Evolutionary conservation across 108 stramenopile genomes (phyloP).

Genomic region (Fistulifera solaris): DNA sequence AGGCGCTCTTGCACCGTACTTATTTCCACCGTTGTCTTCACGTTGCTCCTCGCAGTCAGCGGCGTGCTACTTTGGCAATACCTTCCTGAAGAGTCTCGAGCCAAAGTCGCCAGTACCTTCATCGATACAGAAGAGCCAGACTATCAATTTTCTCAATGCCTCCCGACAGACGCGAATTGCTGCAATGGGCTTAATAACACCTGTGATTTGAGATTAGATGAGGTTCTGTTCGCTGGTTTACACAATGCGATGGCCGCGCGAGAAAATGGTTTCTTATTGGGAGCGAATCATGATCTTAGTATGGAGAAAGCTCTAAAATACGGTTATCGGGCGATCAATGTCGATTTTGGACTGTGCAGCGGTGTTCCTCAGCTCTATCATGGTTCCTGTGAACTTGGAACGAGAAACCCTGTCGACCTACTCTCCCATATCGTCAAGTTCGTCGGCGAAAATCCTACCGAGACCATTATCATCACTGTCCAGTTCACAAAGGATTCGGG

Average conservation of each 20-base stretch:
- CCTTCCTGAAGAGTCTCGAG: conserved; percentile 3
- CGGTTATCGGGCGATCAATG: conserved; percentile 57
- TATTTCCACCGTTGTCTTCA: background rate
- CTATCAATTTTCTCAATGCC: conserved; percentile 7
- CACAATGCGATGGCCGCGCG: conserved; percentile 58
- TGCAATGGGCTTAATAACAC: conserved; percentile 54
- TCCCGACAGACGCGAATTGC: conserved; percentile 16
- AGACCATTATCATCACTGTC: conserved; percentile 48
- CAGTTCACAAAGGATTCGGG: conserved; percentile 32
- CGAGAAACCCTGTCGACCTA: conserved; percentile 35
- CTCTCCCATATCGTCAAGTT: conserved; percentile 35
- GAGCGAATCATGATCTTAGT: conserved; percentile 40
- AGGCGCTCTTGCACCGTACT: too few species aligned
- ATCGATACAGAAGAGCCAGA: background rate
- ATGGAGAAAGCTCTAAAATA: conserved; percentile 50
- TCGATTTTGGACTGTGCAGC: conserved; percentile 60
- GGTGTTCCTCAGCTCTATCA: conserved; percentile 47
- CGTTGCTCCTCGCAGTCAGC: background rate
- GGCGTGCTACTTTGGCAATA: background rate
- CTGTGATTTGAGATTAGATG: conserved; percentile 46
- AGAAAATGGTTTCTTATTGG: conserved; percentile 33
- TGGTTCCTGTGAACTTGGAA: conserved; percentile 38
- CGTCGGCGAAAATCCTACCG: conserved; percentile 40
- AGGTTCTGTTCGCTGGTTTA: conserved; percentile 45
- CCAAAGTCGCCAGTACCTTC: background rate